phyloP scores from a whole-genome alignment of 441 rosid genomes.

The Erodium moschatum region DNA sequence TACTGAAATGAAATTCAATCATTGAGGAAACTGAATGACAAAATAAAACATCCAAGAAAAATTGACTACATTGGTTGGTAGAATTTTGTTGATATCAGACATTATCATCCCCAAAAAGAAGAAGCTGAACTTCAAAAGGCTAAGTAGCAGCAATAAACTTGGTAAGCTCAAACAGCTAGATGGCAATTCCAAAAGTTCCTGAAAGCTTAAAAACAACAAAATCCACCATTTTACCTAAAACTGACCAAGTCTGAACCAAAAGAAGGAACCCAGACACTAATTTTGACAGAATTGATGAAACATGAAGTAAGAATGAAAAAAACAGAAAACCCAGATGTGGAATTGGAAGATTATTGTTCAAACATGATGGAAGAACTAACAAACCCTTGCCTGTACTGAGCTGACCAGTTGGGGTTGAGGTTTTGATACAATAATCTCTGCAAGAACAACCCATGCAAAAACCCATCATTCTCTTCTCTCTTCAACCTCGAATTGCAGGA shows the following conservation, averaged over 20 bases:
- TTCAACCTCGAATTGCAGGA: not conserved
- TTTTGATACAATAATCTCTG: not conserved
- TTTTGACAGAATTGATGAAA: not conserved
- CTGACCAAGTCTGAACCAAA: not conserved
- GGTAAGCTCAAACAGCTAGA: not conserved
- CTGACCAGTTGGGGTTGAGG: constrained; percentile 4
- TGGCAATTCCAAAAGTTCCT: not conserved
- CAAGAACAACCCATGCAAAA: constrained; percentile 5
- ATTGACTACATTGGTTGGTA: not conserved
- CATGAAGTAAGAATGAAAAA: not conserved
- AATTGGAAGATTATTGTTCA: not conserved
- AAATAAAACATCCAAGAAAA: not conserved
- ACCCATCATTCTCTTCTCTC: not conserved
- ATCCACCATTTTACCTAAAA: not conserved
- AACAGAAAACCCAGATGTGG: not conserved
- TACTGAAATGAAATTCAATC: no score
- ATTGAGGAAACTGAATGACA: no score
- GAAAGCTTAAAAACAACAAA: no score
- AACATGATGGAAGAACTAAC: not conserved
- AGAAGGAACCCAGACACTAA: not conserved
- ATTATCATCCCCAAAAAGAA: not conserved
- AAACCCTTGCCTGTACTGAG: constrained; percentile 3
- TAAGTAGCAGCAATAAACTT: not conserved
- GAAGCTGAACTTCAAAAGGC: not conserved
- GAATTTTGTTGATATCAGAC: not conserved